Base-by-base conservation (phyloP, 2,329 filamentous ascomycete genomes). In the Coleophoma cylindrospora region DNA sequence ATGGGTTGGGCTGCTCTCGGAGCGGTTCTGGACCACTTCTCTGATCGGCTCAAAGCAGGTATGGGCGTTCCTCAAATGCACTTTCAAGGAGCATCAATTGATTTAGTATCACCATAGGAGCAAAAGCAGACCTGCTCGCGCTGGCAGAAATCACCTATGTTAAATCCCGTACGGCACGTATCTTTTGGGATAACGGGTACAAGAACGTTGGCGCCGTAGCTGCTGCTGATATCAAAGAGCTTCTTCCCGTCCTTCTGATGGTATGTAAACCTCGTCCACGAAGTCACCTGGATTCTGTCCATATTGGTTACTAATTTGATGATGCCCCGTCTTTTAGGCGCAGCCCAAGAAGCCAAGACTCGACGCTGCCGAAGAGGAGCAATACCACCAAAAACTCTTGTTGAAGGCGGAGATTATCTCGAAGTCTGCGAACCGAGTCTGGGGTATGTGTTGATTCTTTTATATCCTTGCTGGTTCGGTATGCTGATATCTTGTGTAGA, bases 181-280 rank as follows among this genome's bases (percentile, higher is more conserved):
- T 89, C 6, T 86, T 91, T 54, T 87, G 86, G 74, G 87, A 91
- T 50, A 89, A 86, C 63, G 87, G 87, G 1, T 86, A 86, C 61
- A 84, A 80, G 59, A 84, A 79, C 21, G 70, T 90, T 27, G 81
- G 82, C 34, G 74, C 80, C 3, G 72, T 91, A 44, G 85, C 87
- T 4, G 86, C 86, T 57, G 84, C 86, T 1, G 78, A 86, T 53
- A 76, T 83, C 0, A 76, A 76, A 52, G 86, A 88, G 54, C 70
- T 91, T 21, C 72, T 89, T 2, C 85, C 86, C 7, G 70, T 91
- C n/a, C 70, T 91, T 46, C 78, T 87, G 72, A 84, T 87, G 75
- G 83, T 83, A 61, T 57, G 71, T 56, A 34, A 45, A 12, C 38
- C 34, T 40, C 13, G 7, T 10, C 27, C 27, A 27, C 6, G 27